phyloP scores from a whole-genome alignment of 805 yeast species.

The Saturnispora besseyi region DNA sequence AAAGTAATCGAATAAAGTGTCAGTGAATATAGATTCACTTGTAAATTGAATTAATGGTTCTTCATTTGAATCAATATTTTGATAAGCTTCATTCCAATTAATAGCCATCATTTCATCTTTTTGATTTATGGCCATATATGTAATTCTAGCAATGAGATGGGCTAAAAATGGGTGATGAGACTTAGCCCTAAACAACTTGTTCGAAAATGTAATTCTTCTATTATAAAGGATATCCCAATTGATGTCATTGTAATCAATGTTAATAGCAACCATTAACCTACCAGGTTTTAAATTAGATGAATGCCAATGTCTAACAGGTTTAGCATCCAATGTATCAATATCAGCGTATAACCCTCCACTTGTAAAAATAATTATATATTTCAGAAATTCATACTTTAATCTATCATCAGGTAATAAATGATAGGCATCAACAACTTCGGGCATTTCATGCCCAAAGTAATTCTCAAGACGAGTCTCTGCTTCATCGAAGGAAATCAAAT shows the following conservation, averaged over 20 bases:
- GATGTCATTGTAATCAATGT: constrained; percentile 24
- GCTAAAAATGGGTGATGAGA: constrained; percentile 29
- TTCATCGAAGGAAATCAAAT: constrained; percentile 23
- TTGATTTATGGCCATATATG: constrained; percentile 22
- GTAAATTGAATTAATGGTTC: constrained; percentile 29
- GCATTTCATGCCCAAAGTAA: constrained; percentile 28
- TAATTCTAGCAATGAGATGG: constrained; percentile 26
- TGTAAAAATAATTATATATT: constrained; percentile 42
- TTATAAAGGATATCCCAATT: constrained; percentile 28
- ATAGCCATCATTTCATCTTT: constrained; percentile 17
- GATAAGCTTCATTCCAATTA: constrained; percentile 25
- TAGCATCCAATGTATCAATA: constrained; percentile 48
- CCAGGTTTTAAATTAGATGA: constrained; percentile 16
- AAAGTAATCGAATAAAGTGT: constrained; percentile 27
- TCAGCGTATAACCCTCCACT: constrained; percentile 58
- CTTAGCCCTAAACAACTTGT: constrained; percentile 23
- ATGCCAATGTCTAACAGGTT: constrained; percentile 32
- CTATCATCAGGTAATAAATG: constrained; percentile 42
- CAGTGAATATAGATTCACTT: constrained; percentile 29
- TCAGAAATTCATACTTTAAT: constrained; percentile 44
- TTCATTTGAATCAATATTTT: constrained; percentile 27
- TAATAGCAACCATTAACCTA: constrained; percentile 25
- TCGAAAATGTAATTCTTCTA: constrained; percentile 25
- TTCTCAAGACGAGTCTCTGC: constrained; percentile 24
- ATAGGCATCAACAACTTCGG: constrained; percentile 45